A percentile compares a stretch with the other conserved stretches of the same genome.
Conservation (phyloP, 2,329 filamentous ascomycete genomes). For the Xylaria hypoxylon region DNA sequence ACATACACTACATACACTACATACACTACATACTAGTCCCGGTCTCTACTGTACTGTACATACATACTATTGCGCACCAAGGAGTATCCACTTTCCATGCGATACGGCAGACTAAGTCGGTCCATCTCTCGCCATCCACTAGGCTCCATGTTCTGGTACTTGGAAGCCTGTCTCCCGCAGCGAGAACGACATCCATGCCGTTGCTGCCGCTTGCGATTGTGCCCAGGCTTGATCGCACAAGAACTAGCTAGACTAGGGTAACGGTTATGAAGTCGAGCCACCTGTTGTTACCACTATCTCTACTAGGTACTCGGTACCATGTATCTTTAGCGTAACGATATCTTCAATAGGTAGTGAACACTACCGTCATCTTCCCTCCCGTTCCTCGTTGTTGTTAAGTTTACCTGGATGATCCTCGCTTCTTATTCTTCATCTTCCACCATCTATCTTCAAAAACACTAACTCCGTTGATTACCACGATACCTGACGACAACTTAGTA, state of each 20-base stretch:
- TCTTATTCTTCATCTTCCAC: slow-evolving; percentile 25
- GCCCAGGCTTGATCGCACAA: slow-evolving; percentile 36
- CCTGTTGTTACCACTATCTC: slow-evolving; percentile 37
- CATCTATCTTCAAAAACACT: slow-evolving; percentile 8
- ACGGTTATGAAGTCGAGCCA: slow-evolving; percentile 42
- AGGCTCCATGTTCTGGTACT: slow-evolving; percentile 36
- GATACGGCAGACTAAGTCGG: slow-evolving; percentile 39
- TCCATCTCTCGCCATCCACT: slow-evolving; percentile 36
- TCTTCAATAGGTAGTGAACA: slow-evolving; percentile 38
- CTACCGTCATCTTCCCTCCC: slow-evolving; percentile 36
- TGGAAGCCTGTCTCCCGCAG: slow-evolving; percentile 42
- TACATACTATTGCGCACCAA: slow-evolving; percentile 17
- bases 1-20: slow-evolving; percentile 1
- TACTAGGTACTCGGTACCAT: slow-evolving; percentile 36
- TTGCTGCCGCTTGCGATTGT: slow-evolving; percentile 44
- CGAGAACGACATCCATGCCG: slow-evolving; percentile 46
- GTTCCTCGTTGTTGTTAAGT: slow-evolving; percentile 31
- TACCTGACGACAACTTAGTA: neutral
- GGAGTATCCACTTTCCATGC: slow-evolving; percentile 38
- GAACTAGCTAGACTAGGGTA: slow-evolving; percentile 39
- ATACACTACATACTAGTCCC: slow-evolving; percentile 10
- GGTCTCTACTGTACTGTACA: slow-evolving; percentile 9
- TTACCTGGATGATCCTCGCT: slow-evolving; percentile 31
- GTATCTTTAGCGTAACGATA: slow-evolving; percentile 40
- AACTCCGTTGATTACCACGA: slow-evolving; percentile 20